phyloP scores from a whole-genome alignment of 2,329 filamentous ascomycete genomes.

The Aschersonia sp. region DNA sequence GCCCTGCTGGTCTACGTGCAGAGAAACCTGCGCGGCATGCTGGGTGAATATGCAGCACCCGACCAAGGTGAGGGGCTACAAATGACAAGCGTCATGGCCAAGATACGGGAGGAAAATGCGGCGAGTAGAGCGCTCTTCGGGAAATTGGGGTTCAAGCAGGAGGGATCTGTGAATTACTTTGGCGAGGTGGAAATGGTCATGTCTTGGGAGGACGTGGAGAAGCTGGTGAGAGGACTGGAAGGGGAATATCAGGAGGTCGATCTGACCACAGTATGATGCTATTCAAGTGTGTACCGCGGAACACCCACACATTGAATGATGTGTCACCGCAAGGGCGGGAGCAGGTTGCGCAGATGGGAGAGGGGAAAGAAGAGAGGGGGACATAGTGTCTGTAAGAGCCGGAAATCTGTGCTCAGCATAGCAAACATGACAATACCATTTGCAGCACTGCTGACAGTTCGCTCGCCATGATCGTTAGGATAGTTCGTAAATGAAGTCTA shows the following conservation, averaged over 20 bases:
- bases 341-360: too few species aligned
- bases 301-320: too few species aligned
- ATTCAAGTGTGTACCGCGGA: too few species aligned
- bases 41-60: slow-evolving; percentile 26
- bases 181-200: slow-evolving; percentile 40
- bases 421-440: too few species aligned
- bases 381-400: too few species aligned
- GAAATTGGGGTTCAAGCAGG: slow-evolving; percentile 34
- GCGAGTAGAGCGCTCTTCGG: slow-evolving; percentile 36
- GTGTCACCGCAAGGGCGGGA: too few species aligned
- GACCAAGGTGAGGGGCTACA: slow-evolving; percentile 1
- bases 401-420: too few species aligned
- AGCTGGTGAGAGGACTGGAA: slow-evolving; percentile 6
- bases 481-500: too few species aligned
- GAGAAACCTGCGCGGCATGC: slow-evolving; percentile 33
- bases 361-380: too few species aligned
- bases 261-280: background rate
- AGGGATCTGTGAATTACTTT: slow-evolving; percentile 43
- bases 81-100: slow-evolving; percentile 31
- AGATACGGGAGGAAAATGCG: slow-evolving; percentile 41
- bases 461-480: too few species aligned
- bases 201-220: slow-evolving; percentile 12
- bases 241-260: slow-evolving; percentile 9
- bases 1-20: slow-evolving; percentile 57
- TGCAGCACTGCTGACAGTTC: too few species aligned